phyloP scores from a whole-genome alignment of 192 early-diverging fungal species.

The Podila epigama region DNA sequence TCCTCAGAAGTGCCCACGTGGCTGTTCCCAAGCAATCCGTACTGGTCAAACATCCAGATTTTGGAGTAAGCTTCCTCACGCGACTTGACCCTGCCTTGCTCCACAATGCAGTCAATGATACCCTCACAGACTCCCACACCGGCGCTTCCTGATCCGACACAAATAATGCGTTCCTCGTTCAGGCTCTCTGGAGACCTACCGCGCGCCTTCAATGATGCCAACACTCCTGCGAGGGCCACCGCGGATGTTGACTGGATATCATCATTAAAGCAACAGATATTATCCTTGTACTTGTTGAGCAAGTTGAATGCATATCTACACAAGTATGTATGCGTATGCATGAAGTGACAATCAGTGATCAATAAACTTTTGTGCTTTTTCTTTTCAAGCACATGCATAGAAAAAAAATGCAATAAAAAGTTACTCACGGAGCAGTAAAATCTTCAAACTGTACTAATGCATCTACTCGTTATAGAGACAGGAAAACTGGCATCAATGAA shows the following conservation, averaged over 20 bases:
- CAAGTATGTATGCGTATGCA: too few species aligned
- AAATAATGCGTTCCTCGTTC: slow-evolving; percentile 84
- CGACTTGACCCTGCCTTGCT: slow-evolving; percentile 74
- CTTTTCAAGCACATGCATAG: too few species aligned
- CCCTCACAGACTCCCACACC: slow-evolving; percentile 95
- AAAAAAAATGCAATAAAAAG: too few species aligned
- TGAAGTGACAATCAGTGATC: too few species aligned
- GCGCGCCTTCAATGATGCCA: slow-evolving; percentile 77
- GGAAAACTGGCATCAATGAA: too few species aligned
- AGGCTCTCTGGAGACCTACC: slow-evolving; percentile 59
- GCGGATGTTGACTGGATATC: slow-evolving; percentile 96
- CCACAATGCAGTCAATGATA: slow-evolving; percentile 80
- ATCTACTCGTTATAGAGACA: slow-evolving; percentile 71
- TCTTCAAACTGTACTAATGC: slow-evolving; percentile 97
- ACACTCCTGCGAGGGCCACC: slow-evolving; percentile 91
- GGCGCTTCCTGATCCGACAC: slow-evolving; percentile 94
- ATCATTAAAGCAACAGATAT: slow-evolving; percentile 93
- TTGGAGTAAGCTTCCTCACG: slow-evolving; percentile 58
- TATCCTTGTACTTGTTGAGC: slow-evolving; percentile 78
- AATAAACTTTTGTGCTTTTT: too few species aligned
- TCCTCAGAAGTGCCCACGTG: neutral
- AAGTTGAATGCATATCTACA: slow-evolving; percentile 86
- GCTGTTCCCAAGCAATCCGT: slow-evolving; percentile 57
- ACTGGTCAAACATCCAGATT: slow-evolving; percentile 64
- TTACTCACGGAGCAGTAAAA: slow-evolving; percentile 65